Base-by-base conservation (phyloP, 2,329 filamentous ascomycete genomes). In the Phaeosphaeria sp. region DNA sequence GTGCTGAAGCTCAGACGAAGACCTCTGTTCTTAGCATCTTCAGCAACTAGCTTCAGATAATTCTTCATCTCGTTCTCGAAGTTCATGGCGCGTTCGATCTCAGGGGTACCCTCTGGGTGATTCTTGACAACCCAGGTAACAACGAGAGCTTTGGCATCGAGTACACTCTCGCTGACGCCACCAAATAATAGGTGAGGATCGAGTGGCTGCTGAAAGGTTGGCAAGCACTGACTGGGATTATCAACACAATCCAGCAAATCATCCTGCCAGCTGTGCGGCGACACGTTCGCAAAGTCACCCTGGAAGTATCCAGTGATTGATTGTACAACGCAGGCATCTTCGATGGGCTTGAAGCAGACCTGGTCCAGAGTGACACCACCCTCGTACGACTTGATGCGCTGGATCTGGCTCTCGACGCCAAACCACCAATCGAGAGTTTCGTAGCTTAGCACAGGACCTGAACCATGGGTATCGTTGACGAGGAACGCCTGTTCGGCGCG, bases 61-160 rank as follows among this genome's bases (percentile, higher is more conserved):
- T 87, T 81, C 70, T 90, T 92, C 55, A 98, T 82, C 20, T 88
- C 89, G 61, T 88, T 84, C 74, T 99, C 95, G 89, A 93, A 99
- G 68, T 97, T 92, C 80, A 94, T 91, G 3, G 93, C 93, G 56
- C 85, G 87, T 52, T 85, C 83, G 53, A 95, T 84, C 46, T 87
- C 87, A 25, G 85, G 79, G 3, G 90, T 90, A 10, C 88, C 92
- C 72, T 96, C 92, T 4, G 85, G 83, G 65, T 89, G 85, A 69
- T 98, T 99, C 68, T 90, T 92, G 49, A 99, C 88, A 7, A 99
- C 94, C 95, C 95, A 99, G 0, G 93, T 98, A 5, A 91, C 88
- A 7, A 97, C 90, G 59, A 98, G 85, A 2, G 95, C 93, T 57
- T 88, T 82, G 0, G 94, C 89, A 50, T 95, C 86, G 4, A 89